Base-by-base conservation (phyloP, 202 grass and related monocot species). In the Digitaria exilis region DNA sequence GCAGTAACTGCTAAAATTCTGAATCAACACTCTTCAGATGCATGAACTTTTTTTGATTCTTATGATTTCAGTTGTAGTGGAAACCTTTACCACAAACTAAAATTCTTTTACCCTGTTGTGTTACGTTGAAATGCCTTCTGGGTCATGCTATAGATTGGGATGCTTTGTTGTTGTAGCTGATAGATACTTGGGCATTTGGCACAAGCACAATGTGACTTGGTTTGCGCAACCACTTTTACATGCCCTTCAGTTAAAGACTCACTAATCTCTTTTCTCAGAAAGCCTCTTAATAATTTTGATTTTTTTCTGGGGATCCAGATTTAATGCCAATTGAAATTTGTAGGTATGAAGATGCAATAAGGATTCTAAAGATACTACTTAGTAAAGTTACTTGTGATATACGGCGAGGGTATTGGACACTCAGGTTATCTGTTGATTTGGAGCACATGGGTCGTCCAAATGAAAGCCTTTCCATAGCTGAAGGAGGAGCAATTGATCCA, bases 341-440 rank as follows among this genome's bases (percentile, higher is more conserved):
- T 79, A 98, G 96, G 91, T 96, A 98, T 81, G 79, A 86, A 87
- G 93, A 94, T 92, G 96, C 93, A 85, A 84, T 89, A 52, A 87
- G 83, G 56, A 89, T 90, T 80, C 93, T 98, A 29, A 94, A 90
- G 82, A 57, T 56, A 42, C 65, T 98, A 30, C 85, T 98, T 64
- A 80, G 70, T 69, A 94, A 72, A 83, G 72, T 90, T 60, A 34
- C 71, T 89, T 85, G 74, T 60, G 87, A 87, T 66, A 90, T 80
- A 75, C 83, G 77, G 31, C 89, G 93, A 80, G 93, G 96, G 76
- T 90, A 98, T 87, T 96, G 93, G 93, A 86, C 81, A 59, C 35
- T 94, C 65, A 94, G 93, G 78, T 75, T 98, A 83, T 98, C 91
- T 88, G 65, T 98, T 85, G 91, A 98, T 87, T 89, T 96, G 87